These are phyloP conservation scores for Phaffomyces opuntiae DNA, from an alignment of 805 yeast species.

Conservation along the genomic window DNA sequence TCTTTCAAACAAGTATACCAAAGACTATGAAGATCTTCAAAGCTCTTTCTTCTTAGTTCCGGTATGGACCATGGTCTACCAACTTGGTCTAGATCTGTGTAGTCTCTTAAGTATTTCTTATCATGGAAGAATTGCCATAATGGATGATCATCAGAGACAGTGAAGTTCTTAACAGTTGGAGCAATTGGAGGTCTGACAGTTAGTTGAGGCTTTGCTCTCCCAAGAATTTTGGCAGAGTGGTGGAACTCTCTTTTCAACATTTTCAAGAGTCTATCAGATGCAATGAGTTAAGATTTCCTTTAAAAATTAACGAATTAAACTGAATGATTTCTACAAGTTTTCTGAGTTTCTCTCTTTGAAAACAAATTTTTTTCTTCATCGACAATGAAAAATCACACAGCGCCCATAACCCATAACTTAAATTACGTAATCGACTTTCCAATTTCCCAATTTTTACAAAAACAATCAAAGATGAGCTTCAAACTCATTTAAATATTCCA, in stretches of 20 bases:
- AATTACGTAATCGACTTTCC: too few relatives aligned
- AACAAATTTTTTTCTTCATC: constrained; percentile 3
- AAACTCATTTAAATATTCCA: not conserved
- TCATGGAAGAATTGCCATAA: constrained; percentile 86
- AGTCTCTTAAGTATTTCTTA: constrained; percentile 51
- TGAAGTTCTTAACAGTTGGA: constrained; percentile 70
- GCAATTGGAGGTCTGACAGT: constrained; percentile 74
- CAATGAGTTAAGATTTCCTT: too few relatives aligned
- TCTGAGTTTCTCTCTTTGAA: not conserved
- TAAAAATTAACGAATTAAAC: too few relatives aligned
- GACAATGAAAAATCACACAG: not conserved
- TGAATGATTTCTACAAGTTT: not conserved
- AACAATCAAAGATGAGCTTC: too few relatives aligned
- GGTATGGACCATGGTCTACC: constrained; percentile 84
- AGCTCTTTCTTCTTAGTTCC: constrained; percentile 84
- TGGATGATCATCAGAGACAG: constrained; percentile 81
- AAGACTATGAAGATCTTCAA: constrained; percentile 83
- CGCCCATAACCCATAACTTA: too few relatives aligned
- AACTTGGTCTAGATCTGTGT: constrained; percentile 42
- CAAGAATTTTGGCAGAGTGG: constrained; percentile 8
- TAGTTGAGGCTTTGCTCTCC: constrained; percentile 16
- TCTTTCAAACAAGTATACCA: constrained; percentile 88
- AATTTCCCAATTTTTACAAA: too few relatives aligned
- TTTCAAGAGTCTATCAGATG: too few relatives aligned
- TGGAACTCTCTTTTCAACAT: constrained; percentile 13